Evolutionary conservation across 2,329 filamentous ascomycete genomes (phyloP).

Genomic region (Leptographium radiaticola): DNA sequence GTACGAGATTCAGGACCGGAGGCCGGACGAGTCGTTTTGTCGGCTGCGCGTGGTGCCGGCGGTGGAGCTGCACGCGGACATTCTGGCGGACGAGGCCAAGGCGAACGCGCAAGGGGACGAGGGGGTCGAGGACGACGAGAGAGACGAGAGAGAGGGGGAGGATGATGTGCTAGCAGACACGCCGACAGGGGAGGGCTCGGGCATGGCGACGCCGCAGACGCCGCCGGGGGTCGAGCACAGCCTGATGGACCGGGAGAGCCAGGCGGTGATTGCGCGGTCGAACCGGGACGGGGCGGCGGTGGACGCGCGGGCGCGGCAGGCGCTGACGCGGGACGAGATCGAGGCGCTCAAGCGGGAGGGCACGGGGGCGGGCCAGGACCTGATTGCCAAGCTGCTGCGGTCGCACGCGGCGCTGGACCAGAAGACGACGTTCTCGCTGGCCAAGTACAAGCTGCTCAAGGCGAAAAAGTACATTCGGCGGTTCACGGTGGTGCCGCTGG

Average conservation of each 20-base stretch:
- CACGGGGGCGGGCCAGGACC: conserved; percentile 67
- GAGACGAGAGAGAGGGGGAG: conserved; percentile 28
- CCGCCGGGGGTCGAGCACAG: conserved; percentile 26
- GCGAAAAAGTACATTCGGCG: conserved; percentile 84
- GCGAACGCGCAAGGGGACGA: conserved; percentile 8
- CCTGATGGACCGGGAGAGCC: conserved; percentile 30
- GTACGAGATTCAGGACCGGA: conserved; percentile 71
- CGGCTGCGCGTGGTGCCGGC: conserved; percentile 67
- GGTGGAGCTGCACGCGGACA: conserved; percentile 71
- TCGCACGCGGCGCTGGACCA: conserved; percentile 84
- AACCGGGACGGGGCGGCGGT: conserved; percentile 46
- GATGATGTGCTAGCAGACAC: background rate
- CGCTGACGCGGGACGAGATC: conserved; percentile 42
- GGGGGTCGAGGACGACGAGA: background rate
- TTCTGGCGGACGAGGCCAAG: conserved; percentile 36
- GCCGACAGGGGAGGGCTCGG: background rate
- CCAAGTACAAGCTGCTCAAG: conserved; percentile 93
- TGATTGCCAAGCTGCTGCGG: conserved; percentile 84
- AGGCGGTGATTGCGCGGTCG: conserved; percentile 38
- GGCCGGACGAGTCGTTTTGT: conserved; percentile 49
- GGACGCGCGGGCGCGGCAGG: conserved; percentile 41
- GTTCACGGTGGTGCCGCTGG: conserved; percentile 75
- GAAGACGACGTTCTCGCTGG: conserved; percentile 85
- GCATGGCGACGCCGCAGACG: conserved; percentile 13
- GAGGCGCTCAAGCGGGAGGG: conserved; percentile 63